Base-by-base conservation (phyloP, 2,329 filamentous ascomycete species). In the Delphinella strobiligena region DNA sequence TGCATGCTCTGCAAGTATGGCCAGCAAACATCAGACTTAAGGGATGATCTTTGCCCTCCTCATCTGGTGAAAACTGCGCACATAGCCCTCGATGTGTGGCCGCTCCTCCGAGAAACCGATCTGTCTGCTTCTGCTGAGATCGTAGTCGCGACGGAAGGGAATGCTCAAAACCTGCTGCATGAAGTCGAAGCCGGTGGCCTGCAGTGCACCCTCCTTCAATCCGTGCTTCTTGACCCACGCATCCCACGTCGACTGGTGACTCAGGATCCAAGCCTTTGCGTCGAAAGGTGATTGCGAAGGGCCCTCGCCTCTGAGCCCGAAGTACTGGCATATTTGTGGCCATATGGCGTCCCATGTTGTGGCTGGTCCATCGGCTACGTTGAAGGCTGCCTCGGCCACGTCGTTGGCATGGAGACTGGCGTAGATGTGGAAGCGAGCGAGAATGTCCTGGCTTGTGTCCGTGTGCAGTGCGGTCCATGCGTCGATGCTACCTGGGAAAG, bases 81-180 rank as follows among this genome's bases (percentile, higher is more conserved):
- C 54, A 56, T 65, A 69, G 1, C 61, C 51, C 36, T 60, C 36
- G 18, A 47, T 43, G 5, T 61, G 58, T 5, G 47, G 48, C 18
- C 61, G 55, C 52, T 66, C 62, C 50, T 68, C 64, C 5, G 36
- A 47, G 46, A 68, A 62, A 9, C 63, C 60, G 4, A 56, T 55
- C 12, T 49, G 51, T 45, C 65, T 61, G 51, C 60, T 58, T 49
- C 61, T 60, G 9, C 42, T 58, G 55, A 67, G 61, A 47, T 68
- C 64, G 44, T 61, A 66, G 30, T 67, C 60, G 19, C 65, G 52
- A 44, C 67, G 61, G 41, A 64, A 64, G 44, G 66, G 60, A 42
- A 67, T 63, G 43, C 35, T 62, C 59, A 46, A 62, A 53, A 51
- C 66, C 60, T 36, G 65, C 62, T 3, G 59, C 57, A 34, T 56